Percentiles rank a stretch among this genome's conserved stretches.
These are phyloP conservation scores for Trichoderma asperellum DNA, from an alignment of 2,329 filamentous ascomycete species.

Conservation along the genomic window DNA sequence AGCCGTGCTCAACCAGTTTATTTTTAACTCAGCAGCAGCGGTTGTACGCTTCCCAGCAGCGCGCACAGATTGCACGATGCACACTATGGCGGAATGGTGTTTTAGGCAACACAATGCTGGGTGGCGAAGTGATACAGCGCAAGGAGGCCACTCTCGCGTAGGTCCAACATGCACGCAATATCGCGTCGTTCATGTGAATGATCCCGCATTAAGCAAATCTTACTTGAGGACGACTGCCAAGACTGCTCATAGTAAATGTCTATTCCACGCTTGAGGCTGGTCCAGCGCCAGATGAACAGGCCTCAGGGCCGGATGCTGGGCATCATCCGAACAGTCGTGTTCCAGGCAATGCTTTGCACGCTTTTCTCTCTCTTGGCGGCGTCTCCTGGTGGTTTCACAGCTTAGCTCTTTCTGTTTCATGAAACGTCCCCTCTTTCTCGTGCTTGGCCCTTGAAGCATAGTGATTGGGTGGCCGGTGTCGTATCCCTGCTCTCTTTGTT, in stretches of 20 bases:
- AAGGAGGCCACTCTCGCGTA: neutral
- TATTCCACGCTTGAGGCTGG: neutral
- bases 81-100: neutral
- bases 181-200: neutral
- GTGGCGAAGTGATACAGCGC: neutral
- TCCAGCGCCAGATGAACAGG: neutral
- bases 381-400: conserved; percentile 25
- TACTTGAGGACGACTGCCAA: neutral
- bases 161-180: neutral
- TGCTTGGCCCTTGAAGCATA: neutral
- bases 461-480: conserved; percentile 14
- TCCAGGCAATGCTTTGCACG: conserved; percentile 13
- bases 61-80: neutral
- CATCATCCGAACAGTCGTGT: neutral
- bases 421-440: conserved; percentile 10
- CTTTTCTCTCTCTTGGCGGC: neutral
- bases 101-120: neutral
- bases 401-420: conserved; percentile 26
- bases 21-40: neutral
- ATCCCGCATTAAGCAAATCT: neutral
- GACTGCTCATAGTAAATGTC: neutral
- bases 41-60: neutral
- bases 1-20: neutral
- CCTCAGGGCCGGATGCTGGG: neutral
- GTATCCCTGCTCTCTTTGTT: conserved; percentile 13